These are phyloP conservation scores for Schwanniomyces polymorphus DNA, from an alignment of 805 yeast genomes.

Conservation along the genomic window DNA sequence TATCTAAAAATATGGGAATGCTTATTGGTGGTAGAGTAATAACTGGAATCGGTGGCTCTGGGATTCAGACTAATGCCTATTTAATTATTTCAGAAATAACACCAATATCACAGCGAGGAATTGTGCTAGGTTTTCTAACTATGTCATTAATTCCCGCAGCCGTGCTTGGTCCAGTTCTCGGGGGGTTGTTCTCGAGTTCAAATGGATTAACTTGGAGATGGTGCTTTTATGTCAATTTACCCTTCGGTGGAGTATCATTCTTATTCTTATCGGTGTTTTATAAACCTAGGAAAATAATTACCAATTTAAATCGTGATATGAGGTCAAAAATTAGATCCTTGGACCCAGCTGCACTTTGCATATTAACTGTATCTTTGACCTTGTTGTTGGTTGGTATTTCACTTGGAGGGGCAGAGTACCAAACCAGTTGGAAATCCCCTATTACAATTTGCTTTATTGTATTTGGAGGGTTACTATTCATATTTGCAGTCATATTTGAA, in stretches of 20 bases:
- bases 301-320: conserved; percentile 32
- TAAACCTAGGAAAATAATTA: conserved; percentile 40
- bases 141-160: conserved; percentile 44
- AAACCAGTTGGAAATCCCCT: conserved; percentile 48
- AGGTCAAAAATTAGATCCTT: conserved; percentile 31
- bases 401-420: conserved; percentile 41
- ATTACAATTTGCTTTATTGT: conserved; percentile 44
- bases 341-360: conserved; percentile 44
- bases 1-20: conserved; percentile 19
- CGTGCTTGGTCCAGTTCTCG: conserved; percentile 57
- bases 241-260: conserved; percentile 49
- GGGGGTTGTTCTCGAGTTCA: conserved; percentile 47
- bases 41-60: conserved; percentile 24
- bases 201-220: conserved; percentile 55
- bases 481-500: conserved; percentile 18
- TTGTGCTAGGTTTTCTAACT: conserved; percentile 28
- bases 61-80: conserved; percentile 16
- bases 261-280: conserved; percentile 13
- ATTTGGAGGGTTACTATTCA: conserved; percentile 35
- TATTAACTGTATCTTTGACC: conserved; percentile 20
- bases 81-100: conserved; percentile 18
- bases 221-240: conserved; percentile 65
- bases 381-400: conserved; percentile 17
- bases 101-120: conserved; percentile 26
- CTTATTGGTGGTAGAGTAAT: conserved; percentile 24